A percentile compares a stretch with the other conserved stretches of the same genome.
Evolutionary conservation across 192 early-diverging fungal genomes (phyloP).

Genomic region (Coemansia sp.): DNA sequence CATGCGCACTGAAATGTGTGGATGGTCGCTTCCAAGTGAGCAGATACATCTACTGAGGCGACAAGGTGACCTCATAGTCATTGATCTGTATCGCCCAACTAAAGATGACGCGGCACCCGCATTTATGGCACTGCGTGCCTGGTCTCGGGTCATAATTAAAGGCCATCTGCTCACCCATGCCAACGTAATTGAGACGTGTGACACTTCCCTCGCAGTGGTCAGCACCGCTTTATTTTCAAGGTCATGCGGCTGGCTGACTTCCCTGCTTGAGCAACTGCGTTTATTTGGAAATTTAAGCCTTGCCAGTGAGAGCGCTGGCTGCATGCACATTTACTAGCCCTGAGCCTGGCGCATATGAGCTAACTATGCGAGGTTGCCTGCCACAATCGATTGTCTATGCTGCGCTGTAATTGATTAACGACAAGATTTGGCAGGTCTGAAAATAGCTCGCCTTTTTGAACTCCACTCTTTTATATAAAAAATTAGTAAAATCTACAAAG

Average conservation of each 20-base stretch:
- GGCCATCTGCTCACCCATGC: background rate
- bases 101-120: background rate
- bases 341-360: background rate
- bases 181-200: background rate
- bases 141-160: constrained; percentile 2
- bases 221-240: no score
- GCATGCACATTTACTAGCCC: background rate
- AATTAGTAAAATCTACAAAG: background rate
- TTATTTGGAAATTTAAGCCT: background rate
- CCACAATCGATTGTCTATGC: background rate
- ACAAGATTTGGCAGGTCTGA: background rate
- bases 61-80: background rate
- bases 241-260: no score
- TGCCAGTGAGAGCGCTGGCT: background rate
- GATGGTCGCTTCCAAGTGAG: background rate
- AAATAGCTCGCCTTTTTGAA: background rate
- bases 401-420: background rate
- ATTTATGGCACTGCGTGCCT: background rate
- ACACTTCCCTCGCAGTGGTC: constrained; percentile 1
- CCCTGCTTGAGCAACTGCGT: background rate
- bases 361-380: background rate
- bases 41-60: no score
- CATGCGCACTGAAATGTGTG: background rate
- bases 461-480: no score
- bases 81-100: background rate